Evolutionary conservation across 352 stramenopile species (phyloP).

Genomic region (Phytophthora sp.): DNA sequence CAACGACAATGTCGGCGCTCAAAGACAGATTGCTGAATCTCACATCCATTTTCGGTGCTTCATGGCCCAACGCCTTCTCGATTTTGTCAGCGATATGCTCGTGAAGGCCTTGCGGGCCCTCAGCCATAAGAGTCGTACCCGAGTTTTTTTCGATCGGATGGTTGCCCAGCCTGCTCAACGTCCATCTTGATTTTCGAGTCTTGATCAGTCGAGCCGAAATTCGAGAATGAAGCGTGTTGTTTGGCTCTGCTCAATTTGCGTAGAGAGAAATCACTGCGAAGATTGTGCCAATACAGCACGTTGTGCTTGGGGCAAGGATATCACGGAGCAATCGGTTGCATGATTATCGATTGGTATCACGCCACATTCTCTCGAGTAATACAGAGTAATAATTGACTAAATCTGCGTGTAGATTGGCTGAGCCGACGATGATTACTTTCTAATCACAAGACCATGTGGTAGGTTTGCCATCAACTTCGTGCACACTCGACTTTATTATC

Average conservation of each 20-base stretch:
- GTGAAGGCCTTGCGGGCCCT: slow-evolving; percentile 32
- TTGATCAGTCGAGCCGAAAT: slow-evolving; percentile 4
- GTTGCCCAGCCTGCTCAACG: neutral
- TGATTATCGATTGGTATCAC: too few relatives aligned
- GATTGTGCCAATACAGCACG: too few relatives aligned
- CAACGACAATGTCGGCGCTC: slow-evolving; percentile 24
- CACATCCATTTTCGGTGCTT: slow-evolving; percentile 38
- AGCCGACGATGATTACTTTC: neutral
- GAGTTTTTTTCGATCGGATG: slow-evolving; percentile 5
- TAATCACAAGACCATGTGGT: neutral
- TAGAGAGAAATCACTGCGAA: too few relatives aligned
- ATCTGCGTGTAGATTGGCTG: neutral
- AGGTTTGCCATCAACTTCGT: neutral
- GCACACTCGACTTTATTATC: too few relatives aligned
- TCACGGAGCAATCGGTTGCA: neutral
- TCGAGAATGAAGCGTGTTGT: slow-evolving; percentile 18
- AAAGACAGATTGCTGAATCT: slow-evolving; percentile 26
- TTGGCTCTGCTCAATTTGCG: too few relatives aligned
- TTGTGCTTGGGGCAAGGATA: too few relatives aligned
- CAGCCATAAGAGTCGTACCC: slow-evolving; percentile 24
- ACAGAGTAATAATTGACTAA: neutral
- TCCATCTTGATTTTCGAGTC: slow-evolving; percentile 14
- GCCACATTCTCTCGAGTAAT: neutral
- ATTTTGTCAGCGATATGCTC: slow-evolving; percentile 19
- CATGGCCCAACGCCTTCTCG: slow-evolving; percentile 21